Evolutionary conservation across 2,329 filamentous ascomycete genomes (phyloP).

Genomic region (Pseudogymnoascus sp.): DNA sequence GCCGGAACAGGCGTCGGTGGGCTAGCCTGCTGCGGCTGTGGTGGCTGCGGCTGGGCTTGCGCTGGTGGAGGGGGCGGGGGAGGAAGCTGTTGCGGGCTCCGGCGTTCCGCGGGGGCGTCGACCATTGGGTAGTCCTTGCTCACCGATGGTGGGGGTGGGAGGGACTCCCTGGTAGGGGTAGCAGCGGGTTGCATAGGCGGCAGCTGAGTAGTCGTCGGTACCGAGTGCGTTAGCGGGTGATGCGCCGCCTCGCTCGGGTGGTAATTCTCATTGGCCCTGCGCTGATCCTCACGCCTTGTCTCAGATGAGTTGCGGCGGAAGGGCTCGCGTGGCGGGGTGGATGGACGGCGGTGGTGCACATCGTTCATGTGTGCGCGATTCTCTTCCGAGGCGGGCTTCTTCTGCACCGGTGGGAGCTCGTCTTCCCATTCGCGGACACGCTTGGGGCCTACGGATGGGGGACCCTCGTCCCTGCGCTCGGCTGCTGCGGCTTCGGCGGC

Average conservation of each 20-base stretch:
- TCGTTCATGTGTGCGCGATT: conserved; percentile 80
- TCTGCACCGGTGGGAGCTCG: conserved; percentile 51
- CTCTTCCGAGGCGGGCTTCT: conserved; percentile 86
- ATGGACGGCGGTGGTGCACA: conserved; percentile 67
- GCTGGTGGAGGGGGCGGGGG: neutral
- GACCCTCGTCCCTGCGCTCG: conserved; percentile 61
- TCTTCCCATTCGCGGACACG: conserved; percentile 89
- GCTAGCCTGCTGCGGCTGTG: conserved; percentile 29
- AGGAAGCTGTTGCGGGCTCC: conserved; percentile 21
- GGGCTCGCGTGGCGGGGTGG: conserved; percentile 59
- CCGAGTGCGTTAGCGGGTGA: conserved; percentile 58
- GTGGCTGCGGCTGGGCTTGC: neutral
- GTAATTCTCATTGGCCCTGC: conserved; percentile 68
- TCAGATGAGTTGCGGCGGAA: conserved; percentile 75
- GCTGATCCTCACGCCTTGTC: conserved; percentile 55
- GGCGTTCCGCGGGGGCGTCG: conserved; percentile 31
- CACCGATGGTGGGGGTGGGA: conserved; percentile 32
- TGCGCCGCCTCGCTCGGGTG: conserved; percentile 90
- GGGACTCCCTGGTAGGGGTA: conserved; percentile 45
- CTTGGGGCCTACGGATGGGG: conserved; percentile 72
- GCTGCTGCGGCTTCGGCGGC: conserved; percentile 60
- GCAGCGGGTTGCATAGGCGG: conserved; percentile 57
- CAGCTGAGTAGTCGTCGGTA: conserved; percentile 43
- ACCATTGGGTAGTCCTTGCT: conserved; percentile 47
- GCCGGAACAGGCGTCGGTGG: conserved; percentile 37